Conservation (phyloP, 129 eudicot species). For the Artemisia argyi region DNA sequence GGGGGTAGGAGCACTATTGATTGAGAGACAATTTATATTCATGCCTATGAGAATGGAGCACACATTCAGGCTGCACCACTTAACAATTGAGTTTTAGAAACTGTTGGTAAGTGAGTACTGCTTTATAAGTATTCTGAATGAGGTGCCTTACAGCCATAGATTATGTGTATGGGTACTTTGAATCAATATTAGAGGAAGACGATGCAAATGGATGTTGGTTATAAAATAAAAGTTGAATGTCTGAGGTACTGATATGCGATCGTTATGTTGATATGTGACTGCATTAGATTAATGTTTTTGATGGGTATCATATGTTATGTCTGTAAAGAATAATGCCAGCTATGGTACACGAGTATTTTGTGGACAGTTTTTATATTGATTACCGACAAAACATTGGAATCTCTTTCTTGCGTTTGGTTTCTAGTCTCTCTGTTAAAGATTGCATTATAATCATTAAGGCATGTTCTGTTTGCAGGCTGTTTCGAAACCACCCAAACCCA, state of each 20-base stretch:
- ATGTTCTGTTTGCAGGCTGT: slow-evolving; percentile 49
- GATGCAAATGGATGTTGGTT: slow-evolving; percentile 3
- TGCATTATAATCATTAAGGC: slow-evolving; percentile 11
- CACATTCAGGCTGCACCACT: neutral
- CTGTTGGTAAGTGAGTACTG: too few species aligned
- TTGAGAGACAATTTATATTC: neutral
- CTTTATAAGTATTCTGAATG: neutral
- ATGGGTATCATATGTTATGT: neutral
- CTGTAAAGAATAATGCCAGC: neutral
- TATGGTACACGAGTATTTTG: neutral
- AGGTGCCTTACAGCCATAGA: neutral
- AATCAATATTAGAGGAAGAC: neutral
- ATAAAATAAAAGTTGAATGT: neutral
- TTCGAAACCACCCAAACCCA: slow-evolving; percentile 66
- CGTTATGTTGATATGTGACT: neutral
- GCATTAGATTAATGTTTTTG: neutral
- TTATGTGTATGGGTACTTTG: neutral
- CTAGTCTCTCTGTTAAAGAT: neutral
- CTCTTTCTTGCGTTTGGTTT: neutral
- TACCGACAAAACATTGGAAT: neutral
- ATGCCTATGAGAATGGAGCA: slow-evolving; percentile 5
- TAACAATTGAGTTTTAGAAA: too few species aligned
- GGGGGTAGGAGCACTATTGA: neutral
- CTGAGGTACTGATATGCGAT: neutral
- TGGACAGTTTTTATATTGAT: neutral